Evolutionary conservation across 257 asterid species (phyloP), one percentile per base, ranked within the genome.

Genomic region (Rehmannia glutinosa): DNA sequence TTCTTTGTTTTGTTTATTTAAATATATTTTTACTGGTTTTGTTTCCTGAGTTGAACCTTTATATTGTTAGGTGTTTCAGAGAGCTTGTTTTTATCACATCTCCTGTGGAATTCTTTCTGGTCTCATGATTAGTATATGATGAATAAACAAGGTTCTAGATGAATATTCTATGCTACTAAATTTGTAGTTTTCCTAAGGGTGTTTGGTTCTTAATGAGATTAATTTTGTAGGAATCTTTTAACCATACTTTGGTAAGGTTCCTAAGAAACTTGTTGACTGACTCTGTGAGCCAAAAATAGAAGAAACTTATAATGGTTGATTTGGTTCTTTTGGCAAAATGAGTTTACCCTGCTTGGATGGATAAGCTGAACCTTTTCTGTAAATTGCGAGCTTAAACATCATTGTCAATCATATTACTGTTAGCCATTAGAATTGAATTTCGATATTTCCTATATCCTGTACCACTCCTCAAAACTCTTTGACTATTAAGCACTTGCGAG

Each of bases 101-200:
- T 51, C 8, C 33, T 55, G 3, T 8, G 8, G 16, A 27, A 64
- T 55, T 24, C 8, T 46, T 23, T 45, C 12, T 47, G 33, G 52
- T 43, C 46, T 42, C 59, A 42, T 59, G 74, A 41, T 65, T 66
- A 3, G 9, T 45, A 21, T 45, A 24, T 72, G 71, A 19, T 62
- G 27, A 28, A 11, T 42, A 30, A 15, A 32, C n/a, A n/a, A n/a
- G 45, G 58, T 56, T 56, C 43, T 15, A 5, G 13, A 46, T 47
- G 42, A 11, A n/a, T n/a, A 4, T 59, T 33, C 15, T 66, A 9
- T 66, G 13, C 20, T 53, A 42, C 19, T 9, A 3, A n/a, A 30
- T 25, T n/a, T 10, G 6, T 65, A 11, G 12, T 47, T 49, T 23
- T 50, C 20, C 41, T 36, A 23, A 12, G 35, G 1, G 16, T 25